Evolutionary conservation across 1,139 yeast species (phyloP).

Genomic region (Chernovozyma sophiae-reginae): DNA sequence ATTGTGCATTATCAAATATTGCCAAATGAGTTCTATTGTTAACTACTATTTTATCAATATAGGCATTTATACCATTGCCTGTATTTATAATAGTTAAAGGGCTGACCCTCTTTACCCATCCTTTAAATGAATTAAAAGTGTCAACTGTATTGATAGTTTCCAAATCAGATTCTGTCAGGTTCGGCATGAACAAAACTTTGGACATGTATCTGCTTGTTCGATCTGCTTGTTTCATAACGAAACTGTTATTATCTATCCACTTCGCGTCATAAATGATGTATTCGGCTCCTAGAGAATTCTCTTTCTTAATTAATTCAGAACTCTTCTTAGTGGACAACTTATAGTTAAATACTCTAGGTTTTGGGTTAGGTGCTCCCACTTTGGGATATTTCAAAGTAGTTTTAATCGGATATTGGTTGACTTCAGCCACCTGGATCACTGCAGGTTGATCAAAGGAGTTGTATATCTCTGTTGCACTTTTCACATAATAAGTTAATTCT

Average conservation of each 20-base stretch:
- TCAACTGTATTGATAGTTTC: slow-evolving; percentile 31
- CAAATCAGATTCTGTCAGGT: slow-evolving; percentile 14
- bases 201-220: slow-evolving; percentile 61
- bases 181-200: slow-evolving; percentile 50
- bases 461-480: slow-evolving; percentile 30
- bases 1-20: slow-evolving; percentile 48
- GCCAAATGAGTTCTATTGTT: slow-evolving; percentile 67
- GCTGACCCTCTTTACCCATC: slow-evolving; percentile 51
- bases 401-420: slow-evolving; percentile 53
- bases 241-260: slow-evolving; percentile 59
- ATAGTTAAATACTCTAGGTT: slow-evolving; percentile 36
- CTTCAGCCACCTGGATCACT: slow-evolving; percentile 12
- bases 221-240: slow-evolving; percentile 66
- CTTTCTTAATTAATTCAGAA: slow-evolving; percentile 14
- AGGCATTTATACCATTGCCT: slow-evolving; percentile 40
- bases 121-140: slow-evolving; percentile 47
- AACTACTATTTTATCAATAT: slow-evolving; percentile 68
- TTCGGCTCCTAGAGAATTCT: slow-evolving; percentile 40
- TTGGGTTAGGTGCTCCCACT: slow-evolving; percentile 78
- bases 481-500: slow-evolving; percentile 60
- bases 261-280: slow-evolving; percentile 63
- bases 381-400: slow-evolving; percentile 73
- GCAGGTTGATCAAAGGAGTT: slow-evolving; percentile 18
- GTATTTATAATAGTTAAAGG: slow-evolving; percentile 28
- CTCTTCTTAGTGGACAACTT: slow-evolving; percentile 32